Percentiles rank a stretch among this genome's conserved stretches.
phyloP scores from a whole-genome alignment of 2,329 filamentous ascomycete species.

The Alternaria sp. region DNA sequence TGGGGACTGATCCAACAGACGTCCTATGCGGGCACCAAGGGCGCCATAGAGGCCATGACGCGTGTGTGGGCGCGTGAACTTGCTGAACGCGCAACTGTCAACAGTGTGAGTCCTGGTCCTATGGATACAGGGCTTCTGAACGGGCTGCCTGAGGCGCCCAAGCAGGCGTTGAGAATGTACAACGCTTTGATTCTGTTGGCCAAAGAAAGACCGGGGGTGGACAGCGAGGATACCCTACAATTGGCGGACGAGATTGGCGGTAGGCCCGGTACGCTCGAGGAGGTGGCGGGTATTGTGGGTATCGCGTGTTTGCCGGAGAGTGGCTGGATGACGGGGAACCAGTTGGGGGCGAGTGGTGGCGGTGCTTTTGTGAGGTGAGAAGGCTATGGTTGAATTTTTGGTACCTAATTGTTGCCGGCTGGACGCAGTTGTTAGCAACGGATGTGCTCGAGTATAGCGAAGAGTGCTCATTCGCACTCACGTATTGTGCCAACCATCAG shows the following conservation, averaged over 20 bases:
- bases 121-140: conserved; percentile 19
- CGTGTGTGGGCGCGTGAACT: conserved; percentile 18
- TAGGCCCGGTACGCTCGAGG: conserved; percentile 15
- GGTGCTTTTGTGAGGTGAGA: conserved; percentile 15
- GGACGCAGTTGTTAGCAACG: too few species aligned
- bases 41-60: conserved; percentile 19
- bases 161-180: conserved; percentile 14
- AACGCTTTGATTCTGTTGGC: conserved; percentile 16
- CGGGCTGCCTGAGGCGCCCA: conserved; percentile 12
- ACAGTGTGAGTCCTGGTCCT: conserved; percentile 15
- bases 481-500: too few species aligned
- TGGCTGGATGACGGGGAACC: conserved; percentile 20
- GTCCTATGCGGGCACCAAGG: conserved; percentile 18
- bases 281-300: conserved; percentile 17
- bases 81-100: conserved; percentile 15
- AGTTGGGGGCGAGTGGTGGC: conserved; percentile 16
- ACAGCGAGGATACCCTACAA: conserved; percentile 10
- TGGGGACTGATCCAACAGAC: conserved; percentile 20
- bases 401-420: too few species aligned
- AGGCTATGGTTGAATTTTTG: neutral
- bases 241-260: conserved; percentile 18
- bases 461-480: too few species aligned
- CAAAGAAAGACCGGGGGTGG: conserved; percentile 13
- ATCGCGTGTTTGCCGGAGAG: conserved; percentile 19
- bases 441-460: too few species aligned